Conservation (phyloP, 2,329 filamentous ascomycete genomes). For the Westerdykella aurantiaca region DNA sequence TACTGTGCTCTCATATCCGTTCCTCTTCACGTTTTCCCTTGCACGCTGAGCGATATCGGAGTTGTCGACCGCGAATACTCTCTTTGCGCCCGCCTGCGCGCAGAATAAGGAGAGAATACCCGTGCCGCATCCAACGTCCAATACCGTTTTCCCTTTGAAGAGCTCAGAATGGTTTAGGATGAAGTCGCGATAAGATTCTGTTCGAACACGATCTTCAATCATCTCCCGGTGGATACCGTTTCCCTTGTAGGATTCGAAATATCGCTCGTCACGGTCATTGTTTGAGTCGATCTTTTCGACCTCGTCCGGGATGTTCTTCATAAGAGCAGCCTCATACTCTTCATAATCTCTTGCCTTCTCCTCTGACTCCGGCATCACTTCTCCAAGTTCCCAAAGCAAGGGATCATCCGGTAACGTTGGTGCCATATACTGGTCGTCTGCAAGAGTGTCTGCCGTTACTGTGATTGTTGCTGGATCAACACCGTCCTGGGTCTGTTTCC, state of each 20-base stretch:
- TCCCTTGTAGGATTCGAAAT: slow-evolving; percentile 58
- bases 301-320: slow-evolving; percentile 35
- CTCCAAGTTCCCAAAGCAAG: slow-evolving; percentile 79
- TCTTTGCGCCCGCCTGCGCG: slow-evolving; percentile 77
- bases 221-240: slow-evolving; percentile 90
- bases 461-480: slow-evolving; percentile 42
- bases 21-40: slow-evolving; percentile 75
- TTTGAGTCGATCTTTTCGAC: slow-evolving; percentile 25
- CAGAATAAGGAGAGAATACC: slow-evolving; percentile 94
- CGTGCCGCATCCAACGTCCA: slow-evolving; percentile 80
- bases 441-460: slow-evolving; percentile 57
- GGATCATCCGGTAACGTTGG: slow-evolving; percentile 87
- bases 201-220: slow-evolving; percentile 84
- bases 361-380: slow-evolving; percentile 47
- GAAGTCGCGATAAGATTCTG: slow-evolving; percentile 89
- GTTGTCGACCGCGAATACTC: slow-evolving; percentile 87
- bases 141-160: slow-evolving; percentile 77
- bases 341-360: slow-evolving; percentile 27
- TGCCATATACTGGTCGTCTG: slow-evolving; percentile 74
- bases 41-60: slow-evolving; percentile 86
- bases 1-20: slow-evolving; percentile 67
- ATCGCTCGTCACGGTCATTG: slow-evolving; percentile 51
- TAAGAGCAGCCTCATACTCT: slow-evolving; percentile 36
- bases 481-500: slow-evolving; percentile 37
- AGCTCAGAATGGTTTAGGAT: slow-evolving; percentile 87